A percentile compares a stretch with the other conserved stretches of the same genome.
phyloP scores from a whole-genome alignment of 495 filamentous ascomycete species.

The Apodospora peruviana region DNA sequence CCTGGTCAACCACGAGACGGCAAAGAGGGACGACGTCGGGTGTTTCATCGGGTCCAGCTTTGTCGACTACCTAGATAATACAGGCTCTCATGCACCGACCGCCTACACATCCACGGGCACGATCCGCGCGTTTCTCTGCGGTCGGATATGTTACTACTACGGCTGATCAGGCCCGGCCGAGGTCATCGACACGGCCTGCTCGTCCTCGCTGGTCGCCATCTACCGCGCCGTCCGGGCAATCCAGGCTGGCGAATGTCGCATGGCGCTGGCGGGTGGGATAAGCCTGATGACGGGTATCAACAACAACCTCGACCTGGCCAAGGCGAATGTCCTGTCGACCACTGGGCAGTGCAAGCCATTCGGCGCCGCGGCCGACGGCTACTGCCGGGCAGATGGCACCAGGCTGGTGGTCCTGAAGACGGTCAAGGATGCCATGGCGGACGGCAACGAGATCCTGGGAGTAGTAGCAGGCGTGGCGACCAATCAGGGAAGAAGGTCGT shows the following conservation, averaged over 20 bases:
- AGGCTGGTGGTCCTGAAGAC: constrained; percentile 64
- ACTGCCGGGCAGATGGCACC: constrained; percentile 64
- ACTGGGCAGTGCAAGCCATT: constrained; percentile 75
- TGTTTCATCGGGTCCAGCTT: constrained; percentile 77
- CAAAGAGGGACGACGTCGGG: constrained; percentile 43
- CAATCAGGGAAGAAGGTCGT: constrained; percentile 66
- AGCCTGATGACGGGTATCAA: constrained; percentile 73
- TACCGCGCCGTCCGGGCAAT: constrained; percentile 77
- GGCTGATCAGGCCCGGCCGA: constrained; percentile 78
- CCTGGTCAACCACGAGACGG: constrained; percentile 21
- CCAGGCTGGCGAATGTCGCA: constrained; percentile 70
- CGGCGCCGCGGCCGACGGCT: constrained; percentile 66
- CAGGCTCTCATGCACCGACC: constrained; percentile 68
- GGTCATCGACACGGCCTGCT: constrained; percentile 83
- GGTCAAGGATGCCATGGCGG: constrained; percentile 62
- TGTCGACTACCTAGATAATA: constrained; percentile 75
- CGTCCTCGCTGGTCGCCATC: constrained; percentile 70
- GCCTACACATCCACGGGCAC: constrained; percentile 76
- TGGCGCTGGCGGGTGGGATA: constrained; percentile 77
- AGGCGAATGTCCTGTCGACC: constrained; percentile 69
- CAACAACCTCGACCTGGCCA: constrained; percentile 69
- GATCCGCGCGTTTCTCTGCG: constrained; percentile 68
- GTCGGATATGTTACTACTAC: constrained; percentile 73
- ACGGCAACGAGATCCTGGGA: constrained; percentile 64
- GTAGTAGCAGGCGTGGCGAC: constrained; percentile 58